A percentile compares a stretch with the other conserved stretches of the same genome.
phyloP scores from a whole-genome alignment of 2,329 filamentous ascomycete genomes.

The Phialocephala sp. region DNA sequence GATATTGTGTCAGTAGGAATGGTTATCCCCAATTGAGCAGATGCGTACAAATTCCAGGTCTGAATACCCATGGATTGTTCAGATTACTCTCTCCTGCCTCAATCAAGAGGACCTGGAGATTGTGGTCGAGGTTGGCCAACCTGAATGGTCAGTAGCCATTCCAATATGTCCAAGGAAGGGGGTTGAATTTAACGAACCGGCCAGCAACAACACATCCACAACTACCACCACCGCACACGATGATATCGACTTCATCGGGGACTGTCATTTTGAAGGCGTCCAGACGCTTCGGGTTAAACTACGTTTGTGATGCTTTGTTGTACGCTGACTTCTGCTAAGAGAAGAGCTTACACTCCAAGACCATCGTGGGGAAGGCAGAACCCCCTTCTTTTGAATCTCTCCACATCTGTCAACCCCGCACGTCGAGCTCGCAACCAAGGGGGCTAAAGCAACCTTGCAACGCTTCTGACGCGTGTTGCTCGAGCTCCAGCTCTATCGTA shows the following conservation, averaged over 20 bases:
- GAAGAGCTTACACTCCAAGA: conserved; percentile 12
- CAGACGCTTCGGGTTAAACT: neutral
- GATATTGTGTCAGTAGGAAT: conserved; percentile 18
- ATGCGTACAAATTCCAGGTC: conserved; percentile 57
- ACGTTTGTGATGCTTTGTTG: conserved; percentile 6
- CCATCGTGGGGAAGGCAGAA: conserved; percentile 10
- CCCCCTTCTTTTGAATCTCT: conserved; percentile 14
- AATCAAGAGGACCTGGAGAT: conserved; percentile 54
- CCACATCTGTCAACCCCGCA: conserved; percentile 21
- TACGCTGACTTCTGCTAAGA: conserved; percentile 7
- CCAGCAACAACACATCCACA: conserved; percentile 56
- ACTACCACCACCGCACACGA: conserved; percentile 56
- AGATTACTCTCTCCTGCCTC: conserved; percentile 60
- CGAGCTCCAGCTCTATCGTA: conserved; percentile 10
- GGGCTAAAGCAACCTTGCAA: conserved; percentile 14
- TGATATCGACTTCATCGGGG: conserved; percentile 54
- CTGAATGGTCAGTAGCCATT: conserved; percentile 40
- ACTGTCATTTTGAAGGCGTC: conserved; percentile 35
- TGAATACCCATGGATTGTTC: conserved; percentile 55
- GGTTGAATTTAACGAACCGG: conserved; percentile 38
- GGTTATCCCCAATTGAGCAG: conserved; percentile 44
- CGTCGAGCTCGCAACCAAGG: conserved; percentile 12
- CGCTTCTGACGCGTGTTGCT: conserved; percentile 15
- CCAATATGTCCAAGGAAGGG: neutral
- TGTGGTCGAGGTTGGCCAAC: conserved; percentile 54